Evolutionary conservation across 2,329 filamentous ascomycete species (phyloP).

Genomic region (Hawksworthiomyces lignivorus): DNA sequence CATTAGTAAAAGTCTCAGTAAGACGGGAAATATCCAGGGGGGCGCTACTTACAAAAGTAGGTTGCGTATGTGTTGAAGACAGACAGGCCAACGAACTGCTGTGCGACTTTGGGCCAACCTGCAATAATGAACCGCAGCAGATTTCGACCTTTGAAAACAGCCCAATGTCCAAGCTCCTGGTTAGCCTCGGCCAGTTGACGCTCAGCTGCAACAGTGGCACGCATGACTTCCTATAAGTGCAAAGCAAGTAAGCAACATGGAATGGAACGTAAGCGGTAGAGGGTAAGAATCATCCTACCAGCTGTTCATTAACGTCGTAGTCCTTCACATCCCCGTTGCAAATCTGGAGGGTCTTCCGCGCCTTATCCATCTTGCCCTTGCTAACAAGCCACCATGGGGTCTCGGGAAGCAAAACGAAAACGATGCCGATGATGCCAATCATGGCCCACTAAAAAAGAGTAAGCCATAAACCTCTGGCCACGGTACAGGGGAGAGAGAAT

Average conservation of each 20-base stretch:
- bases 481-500: too few species aligned
- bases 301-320: constrained; percentile 25
- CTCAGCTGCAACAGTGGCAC: constrained; percentile 25
- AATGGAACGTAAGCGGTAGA: background rate
- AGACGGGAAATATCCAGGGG: too few species aligned
- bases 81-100: constrained; percentile 30
- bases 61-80: constrained; percentile 32
- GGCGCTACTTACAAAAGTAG: constrained; percentile 29
- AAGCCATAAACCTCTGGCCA: too few species aligned
- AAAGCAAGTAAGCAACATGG: background rate
- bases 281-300: constrained; percentile 16
- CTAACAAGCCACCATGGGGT: constrained; percentile 30
- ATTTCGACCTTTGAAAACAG: constrained; percentile 30
- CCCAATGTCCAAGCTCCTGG: constrained; percentile 21
- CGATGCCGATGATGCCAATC: constrained; percentile 28
- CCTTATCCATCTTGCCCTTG: constrained; percentile 24
- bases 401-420: constrained; percentile 29
- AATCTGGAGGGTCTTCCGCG: constrained; percentile 21
- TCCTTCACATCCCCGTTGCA: constrained; percentile 23
- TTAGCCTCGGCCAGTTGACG: constrained; percentile 22
- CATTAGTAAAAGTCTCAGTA: too few species aligned
- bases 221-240: constrained; percentile 25
- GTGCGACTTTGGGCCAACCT: constrained; percentile 30
- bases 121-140: constrained; percentile 29
- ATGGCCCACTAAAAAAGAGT: constrained; percentile 30